Evolutionary conservation across 2,329 filamentous ascomycete genomes (phyloP).

Genomic region (Penicillium sp.): DNA sequence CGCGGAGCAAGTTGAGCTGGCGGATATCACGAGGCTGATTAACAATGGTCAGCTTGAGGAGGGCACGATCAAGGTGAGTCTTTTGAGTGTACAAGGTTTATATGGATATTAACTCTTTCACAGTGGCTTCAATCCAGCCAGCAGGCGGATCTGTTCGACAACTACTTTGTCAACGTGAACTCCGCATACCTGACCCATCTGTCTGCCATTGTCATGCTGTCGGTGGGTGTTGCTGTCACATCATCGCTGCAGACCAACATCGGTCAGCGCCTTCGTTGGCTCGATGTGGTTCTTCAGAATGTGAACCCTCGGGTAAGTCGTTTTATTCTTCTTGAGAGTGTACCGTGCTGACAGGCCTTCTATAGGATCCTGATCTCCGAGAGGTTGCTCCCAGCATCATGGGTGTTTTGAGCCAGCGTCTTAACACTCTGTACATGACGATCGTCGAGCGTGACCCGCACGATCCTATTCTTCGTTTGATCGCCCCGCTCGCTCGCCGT

Average conservation of each 20-base stretch:
- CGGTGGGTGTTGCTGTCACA: conserved; percentile 58
- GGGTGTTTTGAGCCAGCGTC: conserved; percentile 53
- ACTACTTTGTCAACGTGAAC: conserved; percentile 53
- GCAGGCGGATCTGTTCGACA: conserved; percentile 57
- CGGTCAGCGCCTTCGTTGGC: conserved; percentile 53
- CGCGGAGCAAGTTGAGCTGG: conserved; percentile 38
- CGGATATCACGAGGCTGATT: conserved; percentile 40
- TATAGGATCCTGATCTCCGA: conserved; percentile 49
- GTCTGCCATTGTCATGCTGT: conserved; percentile 54
- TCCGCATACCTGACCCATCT: conserved; percentile 52
- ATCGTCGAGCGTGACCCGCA: conserved; percentile 49
- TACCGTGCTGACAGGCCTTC: background rate
- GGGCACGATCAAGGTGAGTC: conserved; percentile 42
- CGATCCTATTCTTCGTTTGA: conserved; percentile 49
- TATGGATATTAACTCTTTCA: conserved; percentile 21
- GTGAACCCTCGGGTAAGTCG: conserved; percentile 50
- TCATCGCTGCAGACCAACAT: conserved; percentile 50
- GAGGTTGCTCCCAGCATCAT: conserved; percentile 56
- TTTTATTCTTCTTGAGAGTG: background rate
- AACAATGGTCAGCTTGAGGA: conserved; percentile 40
- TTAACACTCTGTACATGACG: conserved; percentile 53
- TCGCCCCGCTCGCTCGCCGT: conserved; percentile 43
- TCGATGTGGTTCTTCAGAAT: conserved; percentile 50
- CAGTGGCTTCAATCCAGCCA: conserved; percentile 58
- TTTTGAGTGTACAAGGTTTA: background rate